Conservation (phyloP, 495 filamentous ascomycete genomes). For the Saxophila tyrrhenica region DNA sequence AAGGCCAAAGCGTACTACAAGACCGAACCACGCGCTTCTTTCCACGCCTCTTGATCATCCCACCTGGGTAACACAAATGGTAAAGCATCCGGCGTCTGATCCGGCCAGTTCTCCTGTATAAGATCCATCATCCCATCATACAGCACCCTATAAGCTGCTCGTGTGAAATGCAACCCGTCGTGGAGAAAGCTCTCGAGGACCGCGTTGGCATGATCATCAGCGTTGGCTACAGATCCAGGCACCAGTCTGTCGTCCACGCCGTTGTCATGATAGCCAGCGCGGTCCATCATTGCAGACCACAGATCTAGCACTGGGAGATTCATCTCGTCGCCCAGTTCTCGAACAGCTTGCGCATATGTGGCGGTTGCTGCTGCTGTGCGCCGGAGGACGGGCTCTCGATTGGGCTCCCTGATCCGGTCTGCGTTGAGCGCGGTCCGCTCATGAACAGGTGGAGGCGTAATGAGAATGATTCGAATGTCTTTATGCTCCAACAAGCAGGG, state of each 20-base stretch:
- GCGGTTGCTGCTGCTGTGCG: constrained; percentile 54
- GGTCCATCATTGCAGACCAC: constrained; percentile 58
- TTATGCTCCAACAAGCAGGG: constrained; percentile 51
- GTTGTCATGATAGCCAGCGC: constrained; percentile 48
- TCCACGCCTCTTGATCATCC: constrained; percentile 26
- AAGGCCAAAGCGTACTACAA: too few relatives aligned
- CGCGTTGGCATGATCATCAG: constrained; percentile 9
- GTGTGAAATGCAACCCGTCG: constrained; percentile 59
- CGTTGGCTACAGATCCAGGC: constrained; percentile 19
- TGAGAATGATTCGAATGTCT: constrained; percentile 57
- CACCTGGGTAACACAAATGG: constrained; percentile 44
- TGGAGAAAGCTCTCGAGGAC: constrained; percentile 41
- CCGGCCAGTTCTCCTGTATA: constrained; percentile 46
- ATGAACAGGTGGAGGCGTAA: constrained; percentile 71
- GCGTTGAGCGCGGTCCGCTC: constrained; percentile 52
- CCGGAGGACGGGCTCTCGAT: constrained; percentile 32
- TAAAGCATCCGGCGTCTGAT: constrained; percentile 43
- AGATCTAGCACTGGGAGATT: constrained; percentile 61
- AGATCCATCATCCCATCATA: constrained; percentile 44
- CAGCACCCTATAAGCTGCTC: constrained; percentile 47
- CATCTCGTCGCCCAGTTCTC: constrained; percentile 51
- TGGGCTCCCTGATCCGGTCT: constrained; percentile 38
- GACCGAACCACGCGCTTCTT: neutral
- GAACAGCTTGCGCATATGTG: constrained; percentile 57
- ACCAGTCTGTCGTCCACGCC: constrained; percentile 43